Base-by-base conservation (phyloP, 495 filamentous ascomycete species). In the Physcia stellaris region DNA sequence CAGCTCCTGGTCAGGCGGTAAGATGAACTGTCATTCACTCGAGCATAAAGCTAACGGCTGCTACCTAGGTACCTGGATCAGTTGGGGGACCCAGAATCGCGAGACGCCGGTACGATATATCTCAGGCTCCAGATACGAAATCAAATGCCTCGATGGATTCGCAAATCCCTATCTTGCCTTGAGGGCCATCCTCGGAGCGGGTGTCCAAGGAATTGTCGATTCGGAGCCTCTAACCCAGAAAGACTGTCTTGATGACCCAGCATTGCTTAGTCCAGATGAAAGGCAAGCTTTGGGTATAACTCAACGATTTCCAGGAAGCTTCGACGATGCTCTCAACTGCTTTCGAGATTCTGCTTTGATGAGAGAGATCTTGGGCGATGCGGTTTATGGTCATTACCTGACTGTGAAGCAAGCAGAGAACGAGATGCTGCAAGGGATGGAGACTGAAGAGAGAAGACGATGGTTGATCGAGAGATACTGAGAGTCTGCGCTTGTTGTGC, bases 11-110 rank as follows among this genome's bases (percentile, higher is more conserved):
- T n/a, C 61, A 87, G n/a, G 50, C 63, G 55, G 58, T 2, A n/a
- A n/a, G n/a, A n/a, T n/a, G n/a, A 24, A 80, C 81, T 0, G 73
- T 88, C 43, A 64, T 71, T 0, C 69, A 82, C 43, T 59, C 74
- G 20, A 71, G 72, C 39, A n/a, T n/a, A n/a, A n/a, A n/a, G n/a
- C n/a, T n/a, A 53, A 64, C 2, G 58, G 62, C n/a, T n/a, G n/a
- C n/a, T n/a, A n/a, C n/a, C n/a, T n/a, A n/a, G n/a, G n/a, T n/a
- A 61, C 64, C 40, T 67, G 60, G 60, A 51, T 67, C 4, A 35
- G 55, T 2, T 67, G 61, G 61, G 63, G 63, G 9, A 54, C 54
- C 10, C 60, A 67, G 51, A 66, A 66, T 38, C 56, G 60, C 19
- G 62, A 66, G 37, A 50, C 57, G 0, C 63, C 63, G 1, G 45